Conservation (phyloP, 2,329 filamentous ascomycete genomes). For the Penicillium hordei region DNA sequence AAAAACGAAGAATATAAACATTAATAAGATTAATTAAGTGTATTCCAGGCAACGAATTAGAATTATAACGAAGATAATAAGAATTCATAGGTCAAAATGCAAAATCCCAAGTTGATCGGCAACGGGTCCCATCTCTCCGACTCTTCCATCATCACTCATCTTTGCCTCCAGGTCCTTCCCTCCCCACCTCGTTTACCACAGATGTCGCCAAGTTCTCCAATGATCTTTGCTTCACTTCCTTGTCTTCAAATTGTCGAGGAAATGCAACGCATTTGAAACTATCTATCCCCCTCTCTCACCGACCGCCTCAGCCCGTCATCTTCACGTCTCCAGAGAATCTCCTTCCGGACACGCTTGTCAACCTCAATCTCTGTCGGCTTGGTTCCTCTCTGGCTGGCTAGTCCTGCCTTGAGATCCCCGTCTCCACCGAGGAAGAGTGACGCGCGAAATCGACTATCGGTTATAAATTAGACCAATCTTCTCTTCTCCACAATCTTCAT, state of each 20-base stretch:
- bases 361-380: conserved; percentile 5
- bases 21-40: background rate
- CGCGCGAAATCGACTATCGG: conserved; percentile 12
- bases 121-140: conserved; percentile 26
- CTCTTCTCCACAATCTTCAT: conserved; percentile 15
- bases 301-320: conserved; percentile 27
- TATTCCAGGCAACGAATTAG: background rate
- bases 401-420: conserved; percentile 1
- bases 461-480: conserved; percentile 13
- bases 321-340: conserved; percentile 22
- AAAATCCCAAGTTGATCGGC: conserved; percentile 13
- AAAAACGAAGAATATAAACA: background rate
- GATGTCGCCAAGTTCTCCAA: conserved; percentile 17
- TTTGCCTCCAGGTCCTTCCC: conserved; percentile 7
- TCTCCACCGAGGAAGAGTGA: background rate
- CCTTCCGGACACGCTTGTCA: conserved; percentile 13
- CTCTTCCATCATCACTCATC: conserved; percentile 19
- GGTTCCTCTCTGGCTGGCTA: conserved; percentile 3
- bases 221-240: conserved; percentile 12
- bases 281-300: conserved; percentile 6
- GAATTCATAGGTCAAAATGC: background rate
- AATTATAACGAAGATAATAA: background rate
- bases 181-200: conserved; percentile 6
- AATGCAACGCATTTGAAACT: conserved; percentile 21
- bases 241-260: conserved; percentile 17